Percentiles rank a stretch among this genome's conserved stretches.
phyloP scores from a whole-genome alignment of 2,329 filamentous ascomycete genomes.

The Aspergillus floridensis region DNA sequence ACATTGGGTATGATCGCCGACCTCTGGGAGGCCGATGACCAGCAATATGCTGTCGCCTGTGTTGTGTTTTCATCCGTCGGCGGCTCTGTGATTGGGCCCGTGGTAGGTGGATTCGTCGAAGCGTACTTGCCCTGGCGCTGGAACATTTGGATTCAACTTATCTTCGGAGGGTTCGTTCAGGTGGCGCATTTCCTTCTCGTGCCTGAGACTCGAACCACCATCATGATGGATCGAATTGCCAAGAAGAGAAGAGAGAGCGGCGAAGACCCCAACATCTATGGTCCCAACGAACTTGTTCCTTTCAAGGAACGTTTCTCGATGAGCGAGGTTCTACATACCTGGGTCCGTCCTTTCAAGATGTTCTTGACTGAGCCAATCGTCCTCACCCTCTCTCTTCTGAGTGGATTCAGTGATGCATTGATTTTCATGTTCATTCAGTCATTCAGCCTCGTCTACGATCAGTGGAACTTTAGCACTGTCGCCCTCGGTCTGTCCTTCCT shows the following conservation, averaged over 20 bases:
- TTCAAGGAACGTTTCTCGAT: slow-evolving; percentile 59
- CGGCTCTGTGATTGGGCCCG: slow-evolving; percentile 72
- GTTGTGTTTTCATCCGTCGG: slow-evolving; percentile 78
- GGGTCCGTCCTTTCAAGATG: slow-evolving; percentile 62
- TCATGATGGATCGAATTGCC: slow-evolving; percentile 76
- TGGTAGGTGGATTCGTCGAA: slow-evolving; percentile 75
- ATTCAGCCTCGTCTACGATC: slow-evolving; percentile 57
- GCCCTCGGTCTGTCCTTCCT: slow-evolving; percentile 54
- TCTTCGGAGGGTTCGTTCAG: slow-evolving; percentile 70
- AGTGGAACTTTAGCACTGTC: slow-evolving; percentile 57
- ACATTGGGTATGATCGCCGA: slow-evolving; percentile 74
- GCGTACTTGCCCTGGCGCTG: slow-evolving; percentile 67
- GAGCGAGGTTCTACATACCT: slow-evolving; percentile 57
- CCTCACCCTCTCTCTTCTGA: slow-evolving; percentile 58
- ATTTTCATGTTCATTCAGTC: slow-evolving; percentile 68
- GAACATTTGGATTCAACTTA: slow-evolving; percentile 83
- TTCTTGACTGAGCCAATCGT: slow-evolving; percentile 66
- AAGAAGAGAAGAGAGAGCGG: slow-evolving; percentile 67
- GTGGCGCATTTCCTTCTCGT: slow-evolving; percentile 65
- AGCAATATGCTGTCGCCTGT: slow-evolving; percentile 73
- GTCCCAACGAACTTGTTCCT: slow-evolving; percentile 67
- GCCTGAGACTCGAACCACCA: slow-evolving; percentile 72
- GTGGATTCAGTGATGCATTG: slow-evolving; percentile 63
- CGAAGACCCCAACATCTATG: slow-evolving; percentile 61
- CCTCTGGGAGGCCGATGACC: slow-evolving; percentile 67